Percentiles rank a stretch among this genome's conserved stretches.
Conservation (phyloP, 176 grass and related monocot species). For the Cenchrus purpureus region DNA sequence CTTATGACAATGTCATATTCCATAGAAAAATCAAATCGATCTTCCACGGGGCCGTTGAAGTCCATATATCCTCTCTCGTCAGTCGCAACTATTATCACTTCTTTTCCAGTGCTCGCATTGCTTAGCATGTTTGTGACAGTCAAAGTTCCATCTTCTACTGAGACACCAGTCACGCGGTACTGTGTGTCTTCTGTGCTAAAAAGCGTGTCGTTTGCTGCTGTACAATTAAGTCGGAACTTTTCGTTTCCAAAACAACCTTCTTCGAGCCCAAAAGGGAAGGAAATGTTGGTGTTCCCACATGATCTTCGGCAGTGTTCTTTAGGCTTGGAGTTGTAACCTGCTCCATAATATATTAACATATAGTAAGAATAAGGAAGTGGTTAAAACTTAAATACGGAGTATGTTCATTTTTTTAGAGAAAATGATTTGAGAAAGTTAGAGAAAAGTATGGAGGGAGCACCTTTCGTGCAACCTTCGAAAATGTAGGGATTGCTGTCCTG, state of each 20-base stretch:
- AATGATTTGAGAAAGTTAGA: no score
- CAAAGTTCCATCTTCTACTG: slow-evolving; percentile 29
- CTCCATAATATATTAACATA: neutral
- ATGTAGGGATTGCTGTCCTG: no score
- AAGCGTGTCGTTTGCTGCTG: neutral
- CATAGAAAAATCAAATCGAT: neutral
- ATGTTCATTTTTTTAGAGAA: no score
- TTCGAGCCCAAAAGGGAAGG: slow-evolving; percentile 36
- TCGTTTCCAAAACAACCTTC: neutral
- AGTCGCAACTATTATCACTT: no score
- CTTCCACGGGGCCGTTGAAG: rapidly evolving
- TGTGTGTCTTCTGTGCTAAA: rapidly evolving
- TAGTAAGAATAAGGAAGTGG: neutral
- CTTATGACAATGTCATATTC: neutral
- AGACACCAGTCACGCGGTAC: neutral
- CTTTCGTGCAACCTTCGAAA: no score
- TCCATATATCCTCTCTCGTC: rapidly evolving
- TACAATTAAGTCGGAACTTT: slow-evolving; percentile 16
- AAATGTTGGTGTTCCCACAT: slow-evolving; percentile 28
- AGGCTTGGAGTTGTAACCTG: neutral
- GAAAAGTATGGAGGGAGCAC: no score
- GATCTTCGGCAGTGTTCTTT: neutral
- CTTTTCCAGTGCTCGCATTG: neutral
- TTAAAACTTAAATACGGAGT: no score
- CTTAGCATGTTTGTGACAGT: neutral